These are phyloP conservation scores for Agaricus bisporus DNA, from an alignment of 768 basidiomycete species.

Conservation along the genomic window DNA sequence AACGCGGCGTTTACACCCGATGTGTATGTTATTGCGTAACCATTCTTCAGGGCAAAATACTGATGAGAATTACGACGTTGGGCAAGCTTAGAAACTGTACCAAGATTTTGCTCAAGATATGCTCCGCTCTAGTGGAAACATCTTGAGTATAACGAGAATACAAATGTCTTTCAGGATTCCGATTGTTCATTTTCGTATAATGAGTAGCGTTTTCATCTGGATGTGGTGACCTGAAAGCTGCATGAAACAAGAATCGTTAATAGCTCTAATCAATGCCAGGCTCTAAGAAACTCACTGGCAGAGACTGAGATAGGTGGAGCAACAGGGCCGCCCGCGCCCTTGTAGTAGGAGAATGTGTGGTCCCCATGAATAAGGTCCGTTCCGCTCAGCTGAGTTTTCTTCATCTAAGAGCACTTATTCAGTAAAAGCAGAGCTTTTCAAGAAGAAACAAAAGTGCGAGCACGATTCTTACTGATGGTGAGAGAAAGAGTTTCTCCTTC, in stretches of 20 bases:
- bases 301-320: constrained; percentile 74
- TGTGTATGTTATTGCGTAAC: constrained; percentile 70
- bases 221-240: constrained; percentile 49
- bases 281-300: constrained; percentile 41
- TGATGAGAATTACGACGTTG: background rate
- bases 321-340: constrained; percentile 34
- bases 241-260: background rate
- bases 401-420: constrained; percentile 16
- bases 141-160: constrained; percentile 75
- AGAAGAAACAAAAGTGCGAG: too few species aligned
- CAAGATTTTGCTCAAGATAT: constrained; percentile 65
- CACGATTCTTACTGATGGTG: too few species aligned
- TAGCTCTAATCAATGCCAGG: background rate
- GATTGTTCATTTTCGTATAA: constrained; percentile 27
- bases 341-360: constrained; percentile 15
- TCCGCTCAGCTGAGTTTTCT: constrained; percentile 26
- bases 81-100: constrained; percentile 25
- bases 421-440: background rate
- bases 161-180: constrained; percentile 52
- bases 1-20: constrained; percentile 74
- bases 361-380: constrained; percentile 44
- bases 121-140: constrained; percentile 60
- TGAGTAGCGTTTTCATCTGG: constrained; percentile 20
- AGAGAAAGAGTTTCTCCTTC: too few species aligned
- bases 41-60: constrained; percentile 35